phyloP scores from a whole-genome alignment of 257 asterid species.

The Lavandula angustifolia region DNA sequence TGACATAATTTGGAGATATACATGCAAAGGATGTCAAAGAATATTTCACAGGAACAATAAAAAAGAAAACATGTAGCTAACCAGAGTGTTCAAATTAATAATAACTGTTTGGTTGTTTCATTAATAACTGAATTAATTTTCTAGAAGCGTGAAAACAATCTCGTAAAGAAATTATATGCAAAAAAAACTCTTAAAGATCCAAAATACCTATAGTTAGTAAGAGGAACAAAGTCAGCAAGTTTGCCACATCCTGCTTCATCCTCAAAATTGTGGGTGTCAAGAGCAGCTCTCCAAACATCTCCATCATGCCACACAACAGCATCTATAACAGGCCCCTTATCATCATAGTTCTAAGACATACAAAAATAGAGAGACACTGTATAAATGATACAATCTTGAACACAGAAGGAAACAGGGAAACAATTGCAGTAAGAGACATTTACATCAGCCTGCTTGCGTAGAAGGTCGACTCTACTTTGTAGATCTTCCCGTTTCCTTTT shows the following conservation, averaged over 20 bases:
- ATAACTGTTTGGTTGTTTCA: conserved; percentile 11
- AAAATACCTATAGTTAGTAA: conserved; percentile 85
- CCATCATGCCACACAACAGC: conserved; percentile 99
- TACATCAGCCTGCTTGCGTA: conserved; percentile 93
- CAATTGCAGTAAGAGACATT: conserved; percentile 16
- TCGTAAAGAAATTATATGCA: conserved; percentile 26
- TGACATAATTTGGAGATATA: conserved; percentile 3
- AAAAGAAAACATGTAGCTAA: not conserved
- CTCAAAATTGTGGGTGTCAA: conserved; percentile 89
- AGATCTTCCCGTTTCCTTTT: conserved; percentile 83
- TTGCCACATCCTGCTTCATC: conserved; percentile 77
- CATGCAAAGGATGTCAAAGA: not conserved
- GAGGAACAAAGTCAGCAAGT: conserved; percentile 83
- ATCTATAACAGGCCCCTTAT: conserved; percentile 92
- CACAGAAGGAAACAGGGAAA: conserved; percentile 25
- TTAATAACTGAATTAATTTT: conserved; percentile 1
- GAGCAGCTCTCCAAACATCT: conserved; percentile 94
- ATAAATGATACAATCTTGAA: conserved; percentile 28
- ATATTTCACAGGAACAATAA: conserved; percentile 4
- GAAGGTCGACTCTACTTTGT: conserved; percentile 81
- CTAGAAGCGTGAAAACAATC: conserved; percentile 20
- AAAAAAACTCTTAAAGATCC: conserved; percentile 22
- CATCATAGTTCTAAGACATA: conserved; percentile 71
- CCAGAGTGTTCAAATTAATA: conserved; percentile 8
- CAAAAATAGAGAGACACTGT: conserved; percentile 28